Base-by-base conservation (phyloP, 305 asterid species). In the Petunia hybrid region DNA sequence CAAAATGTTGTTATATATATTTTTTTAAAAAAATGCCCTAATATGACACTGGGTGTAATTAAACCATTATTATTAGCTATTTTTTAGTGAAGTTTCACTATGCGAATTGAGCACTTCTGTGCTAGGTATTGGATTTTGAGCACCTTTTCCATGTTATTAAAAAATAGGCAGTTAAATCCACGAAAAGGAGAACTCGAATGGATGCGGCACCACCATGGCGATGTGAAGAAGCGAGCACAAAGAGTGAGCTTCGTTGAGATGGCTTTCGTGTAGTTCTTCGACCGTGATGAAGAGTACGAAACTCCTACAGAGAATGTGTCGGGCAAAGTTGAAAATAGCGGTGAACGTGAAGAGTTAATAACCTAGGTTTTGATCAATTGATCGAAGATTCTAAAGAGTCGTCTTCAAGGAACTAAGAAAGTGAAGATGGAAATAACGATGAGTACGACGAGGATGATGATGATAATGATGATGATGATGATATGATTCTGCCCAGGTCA, bases 201-300 rank as follows among this genome's bases (percentile, higher is more conserved):
- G 87, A 82, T 75, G 82, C 56, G 82, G 83, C 64, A 78, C 80
- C 78, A 85, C 95, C 55, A 69, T 86, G 35, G 93, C 89, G 45
- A 13, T 65, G 83, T 91, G 86, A 91, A 85, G 86, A 95, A 95
- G 89, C 88, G 97, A 82, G 85, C 89, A 8, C 94, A 97, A 78
- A 89, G 99, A 69, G 99, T 95, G 85, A 95, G 99, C 92, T 95
- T 95, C 83, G 98, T 98, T 7, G 99, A 93, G 88, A 89, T 74
- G 86, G 92, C 99, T 7, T 92, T 95, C 10, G 83, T 95, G 5
- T 95, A 87, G 86, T 88, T 93, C 89, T 95, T 95, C 85, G 92
- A 95, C 86, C 93, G 97, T 43, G 98, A 93, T 48, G 99, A 92
- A 14, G 93, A 88, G 55, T 86, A 88, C 55, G 94, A 85, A 80